These are phyloP conservation scores for Amoebophrya sp. DNA, from an alignment of 169 alveolate genomes.

Conservation along the genomic window DNA sequence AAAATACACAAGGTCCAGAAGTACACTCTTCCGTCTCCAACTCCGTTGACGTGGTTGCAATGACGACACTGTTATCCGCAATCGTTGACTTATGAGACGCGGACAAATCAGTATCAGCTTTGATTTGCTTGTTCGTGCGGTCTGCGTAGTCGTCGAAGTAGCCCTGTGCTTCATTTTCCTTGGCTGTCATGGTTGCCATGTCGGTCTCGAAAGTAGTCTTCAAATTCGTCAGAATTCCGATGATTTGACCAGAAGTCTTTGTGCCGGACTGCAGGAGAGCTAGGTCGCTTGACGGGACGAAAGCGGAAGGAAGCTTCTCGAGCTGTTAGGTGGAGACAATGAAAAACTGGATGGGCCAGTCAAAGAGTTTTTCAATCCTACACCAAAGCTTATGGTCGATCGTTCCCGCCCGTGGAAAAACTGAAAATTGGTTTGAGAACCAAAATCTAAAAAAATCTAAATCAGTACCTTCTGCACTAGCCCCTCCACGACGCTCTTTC, in stretches of 20 bases:
- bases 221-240: background rate
- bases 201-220: background rate
- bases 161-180: background rate
- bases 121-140: background rate
- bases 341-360: too few species aligned
- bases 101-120: background rate
- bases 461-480: background rate
- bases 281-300: too few species aligned
- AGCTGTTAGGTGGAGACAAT: too few species aligned
- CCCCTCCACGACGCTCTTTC: background rate
- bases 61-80: background rate
- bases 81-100: background rate
- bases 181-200: conserved; percentile 9
- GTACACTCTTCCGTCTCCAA: too few species aligned
- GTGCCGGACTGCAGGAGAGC: background rate
- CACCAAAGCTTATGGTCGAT: too few species aligned
- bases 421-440: too few species aligned
- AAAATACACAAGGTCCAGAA: too few species aligned
- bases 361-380: too few species aligned
- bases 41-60: background rate
- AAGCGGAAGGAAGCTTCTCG: too few species aligned
- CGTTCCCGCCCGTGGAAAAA: too few species aligned
- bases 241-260: background rate
- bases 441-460: background rate
- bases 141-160: background rate